Evolutionary conservation across 768 basidiomycete genomes (phyloP), one percentile per base, ranked within the genome.

Genomic region (Serendipita sp.): DNA sequence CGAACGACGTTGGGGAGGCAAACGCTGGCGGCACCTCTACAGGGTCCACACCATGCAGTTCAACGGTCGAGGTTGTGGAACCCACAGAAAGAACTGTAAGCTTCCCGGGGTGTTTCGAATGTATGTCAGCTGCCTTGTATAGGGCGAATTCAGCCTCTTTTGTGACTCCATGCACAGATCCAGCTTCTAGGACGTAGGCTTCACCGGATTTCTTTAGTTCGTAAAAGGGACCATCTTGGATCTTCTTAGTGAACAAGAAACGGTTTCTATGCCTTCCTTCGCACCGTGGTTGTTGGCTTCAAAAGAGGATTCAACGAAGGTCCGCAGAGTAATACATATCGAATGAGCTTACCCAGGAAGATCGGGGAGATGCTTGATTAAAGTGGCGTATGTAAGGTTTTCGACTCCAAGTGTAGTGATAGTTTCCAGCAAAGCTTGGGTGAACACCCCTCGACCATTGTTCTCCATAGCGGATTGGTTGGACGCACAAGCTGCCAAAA

Each of bases 361-460:
- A 4, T 18, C 16, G 6, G 16, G n/a, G 18, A 50, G 31, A 11
- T 23, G 10, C 18, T n/a, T 27, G 33, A 81, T 70, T n/a, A 87
- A 70, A 44, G 79, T 74, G 13, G 66, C 66, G 67, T 81, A 84
- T 10, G 80, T 78, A 3, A 80, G 76, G 63, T 76, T 76, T 67
- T 86, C 83, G 29, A 87, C 74, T 0, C 82, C 78, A 16, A 76
- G 69, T 43, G 72, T 71, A 37, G 77, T 72, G 55, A 75, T 77
- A 18, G 78, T 74, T 33, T 77, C 73, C 18, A 87, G 72, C 40
- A 87, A 75, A n/a, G 75, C 74, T 46, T 71, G 73, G 2, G 85
- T 87, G 68, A 87, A 82, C 66, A 74, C 76, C 1, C 86, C 85
- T 5, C 85, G 84, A 37, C 79, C 77, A 67, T 83, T 84, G 64